phyloP scores from a whole-genome alignment of 2,329 filamentous ascomycete species.

The Pestalotiopsis sp. region DNA sequence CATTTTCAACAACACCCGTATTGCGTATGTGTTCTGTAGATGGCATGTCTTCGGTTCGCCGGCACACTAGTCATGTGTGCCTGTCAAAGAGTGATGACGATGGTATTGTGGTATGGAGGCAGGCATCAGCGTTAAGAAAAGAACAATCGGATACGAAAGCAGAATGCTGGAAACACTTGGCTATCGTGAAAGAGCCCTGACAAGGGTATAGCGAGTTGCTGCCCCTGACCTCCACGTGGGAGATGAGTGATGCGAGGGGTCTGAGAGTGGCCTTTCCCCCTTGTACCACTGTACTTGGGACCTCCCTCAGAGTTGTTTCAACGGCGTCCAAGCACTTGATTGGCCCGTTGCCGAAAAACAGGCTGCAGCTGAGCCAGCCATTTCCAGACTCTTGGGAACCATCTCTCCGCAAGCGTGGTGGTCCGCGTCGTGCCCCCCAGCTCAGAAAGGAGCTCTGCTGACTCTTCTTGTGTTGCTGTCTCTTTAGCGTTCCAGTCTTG shows the following conservation, averaged over 20 bases:
- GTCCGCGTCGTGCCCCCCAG: background rate
- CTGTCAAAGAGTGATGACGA: background rate
- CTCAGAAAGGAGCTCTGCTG: background rate
- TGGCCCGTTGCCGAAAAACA: background rate
- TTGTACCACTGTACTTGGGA: background rate
- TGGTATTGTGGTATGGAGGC: background rate
- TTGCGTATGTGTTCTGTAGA: background rate
- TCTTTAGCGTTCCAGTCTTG: background rate
- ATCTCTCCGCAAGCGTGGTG: background rate
- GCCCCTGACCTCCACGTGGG: slow-evolving; percentile 27
- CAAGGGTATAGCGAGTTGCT: slow-evolving; percentile 4
- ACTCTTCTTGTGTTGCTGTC: background rate
- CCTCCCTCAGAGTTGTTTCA: background rate
- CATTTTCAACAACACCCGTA: background rate
- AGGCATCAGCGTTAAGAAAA: background rate
- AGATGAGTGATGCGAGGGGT: slow-evolving; percentile 15
- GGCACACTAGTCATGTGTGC: background rate
- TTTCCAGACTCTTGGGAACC: slow-evolving; percentile 5
- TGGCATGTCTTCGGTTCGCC: background rate
- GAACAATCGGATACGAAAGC: background rate
- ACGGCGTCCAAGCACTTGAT: background rate
- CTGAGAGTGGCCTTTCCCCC: background rate
- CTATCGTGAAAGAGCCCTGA: background rate
- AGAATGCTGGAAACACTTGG: background rate
- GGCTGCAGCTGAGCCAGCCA: slow-evolving; percentile 5